Percentiles rank a stretch among this genome's conserved stretches.
Conservation (phyloP, 1,284 basidiomycete genomes). For the Puccinia horiana region DNA sequence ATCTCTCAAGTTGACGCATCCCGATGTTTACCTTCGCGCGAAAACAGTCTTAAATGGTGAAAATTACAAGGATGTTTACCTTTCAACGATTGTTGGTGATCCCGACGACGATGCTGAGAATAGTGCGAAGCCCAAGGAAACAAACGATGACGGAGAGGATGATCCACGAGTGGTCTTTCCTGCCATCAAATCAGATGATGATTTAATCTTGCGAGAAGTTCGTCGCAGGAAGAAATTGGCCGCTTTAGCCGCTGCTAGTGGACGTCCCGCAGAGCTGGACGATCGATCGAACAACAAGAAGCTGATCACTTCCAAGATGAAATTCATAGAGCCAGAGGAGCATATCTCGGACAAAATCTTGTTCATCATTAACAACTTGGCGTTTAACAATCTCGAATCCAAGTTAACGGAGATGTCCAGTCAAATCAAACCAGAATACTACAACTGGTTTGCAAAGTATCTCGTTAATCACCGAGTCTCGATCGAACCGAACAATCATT, state of each 20-base stretch:
- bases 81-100: constrained; percentile 32
- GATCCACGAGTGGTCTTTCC: constrained; percentile 22
- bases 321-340: constrained; percentile 73
- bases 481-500: constrained; percentile 96
- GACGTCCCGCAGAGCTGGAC: background rate
- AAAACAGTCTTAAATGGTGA: constrained; percentile 64
- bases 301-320: constrained; percentile 62
- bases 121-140: background rate
- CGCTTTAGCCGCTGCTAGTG: constrained; percentile 3
- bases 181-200: constrained; percentile 43
- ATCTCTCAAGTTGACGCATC: constrained; percentile 80
- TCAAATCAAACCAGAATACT: constrained; percentile 75
- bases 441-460: constrained; percentile 96
- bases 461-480: constrained; percentile 93
- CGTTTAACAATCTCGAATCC: constrained; percentile 84
- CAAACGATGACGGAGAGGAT: constrained; percentile 16
- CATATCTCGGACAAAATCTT: constrained; percentile 89
- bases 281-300: constrained; percentile 59
- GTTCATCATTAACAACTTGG: constrained; percentile 97
- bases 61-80: constrained; percentile 33
- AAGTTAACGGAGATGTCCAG: constrained; percentile 82
- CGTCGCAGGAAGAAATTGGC: constrained; percentile 29
- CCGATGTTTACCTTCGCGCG: constrained; percentile 76
- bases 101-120: constrained; percentile 23
- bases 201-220: constrained; percentile 38